Base-by-base conservation (phyloP, 352 stramenopile genomes). In the Globisporangium mamillatum region DNA sequence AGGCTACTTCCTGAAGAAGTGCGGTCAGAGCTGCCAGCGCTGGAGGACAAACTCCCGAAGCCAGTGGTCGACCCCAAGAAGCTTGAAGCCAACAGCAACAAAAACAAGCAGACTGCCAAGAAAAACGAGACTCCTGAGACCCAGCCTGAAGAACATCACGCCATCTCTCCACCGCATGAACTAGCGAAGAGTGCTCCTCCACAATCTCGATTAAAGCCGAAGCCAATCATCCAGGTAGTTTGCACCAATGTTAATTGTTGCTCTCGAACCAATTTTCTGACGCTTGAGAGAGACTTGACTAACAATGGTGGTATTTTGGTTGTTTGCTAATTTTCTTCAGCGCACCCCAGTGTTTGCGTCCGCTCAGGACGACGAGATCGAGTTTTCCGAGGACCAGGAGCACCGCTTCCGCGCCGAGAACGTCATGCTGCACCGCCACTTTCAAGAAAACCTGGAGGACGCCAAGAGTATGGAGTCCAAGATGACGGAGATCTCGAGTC, bases 381-480 rank as follows among this genome's bases (percentile, higher is more conserved):
- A 83, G 69, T 85, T 93, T 66, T 86, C 84, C 1, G 78, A 91
- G n/a, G 80, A 88, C 18, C 68, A 94, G 63, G 64, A 87, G 0
- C 71, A 69, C 12, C 82, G 78, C 1, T 91, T 93, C 69, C 76
- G 75, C 44, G 77, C 80, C 4, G 88, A 96, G 67, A 94, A 94
- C 60, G 68, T 92, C 20, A 83, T 75, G 66, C 63, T 96, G 44
- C 86, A 94, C 68, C 85, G 82, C 22, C 88, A 96, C 48, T 92
- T 96, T 46, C 84, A 93, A 66, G 86, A 96, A 71, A 91, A 94
- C 60, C 69, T 96, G 12, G 88, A 94, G 46, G 88, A 94, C 68
- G 88, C 84, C 44, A 92, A 91, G 55, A 82, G 85, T 77, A 91
- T 96, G 77, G 88, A 96, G 72, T 82, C 80, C 10, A 92, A 92